Base-by-base conservation (phyloP, 1,139 yeast genomes). In the Candida frijolesensis region DNA sequence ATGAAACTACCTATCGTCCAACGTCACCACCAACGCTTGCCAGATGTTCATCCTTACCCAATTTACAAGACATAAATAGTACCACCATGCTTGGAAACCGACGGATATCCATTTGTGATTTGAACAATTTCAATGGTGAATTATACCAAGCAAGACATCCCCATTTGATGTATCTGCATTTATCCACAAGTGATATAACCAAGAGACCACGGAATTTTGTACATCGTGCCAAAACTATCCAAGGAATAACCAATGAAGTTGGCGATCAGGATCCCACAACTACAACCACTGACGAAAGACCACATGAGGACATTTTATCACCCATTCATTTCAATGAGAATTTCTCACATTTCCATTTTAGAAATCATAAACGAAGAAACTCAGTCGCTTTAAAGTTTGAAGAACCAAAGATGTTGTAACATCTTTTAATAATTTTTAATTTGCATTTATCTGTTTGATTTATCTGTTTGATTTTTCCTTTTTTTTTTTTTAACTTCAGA, bases 41-140 rank as follows among this genome's bases (percentile, higher is more conserved):
- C 27, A 51, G 48, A 39, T 42, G 48, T 9, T 19, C 37, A 12
- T 58, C 55, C 11, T 43, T 47, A 16, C 61, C 59, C 9, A 56
- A 58, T 38, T 56, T 47, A 48, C 54, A 25, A 16, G 42, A 38
- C 19, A 59, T 14, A 42, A 6, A 8, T 14, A 33, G 7, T 32
- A 29, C 47, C 18, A 38, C 44, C 12, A 34, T 42, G 16, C 32
- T 44, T 38, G 53, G 54, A 7, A 45, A 51, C 34, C 51, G 59
- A 33, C 51, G 57, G 44, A 50, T 55, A 12, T 64, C 68, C 9
- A 52, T 67, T 16, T 65, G 69, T 50, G 71, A 67, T 44, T 57
- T 67, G 47, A 58, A 63, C 52, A 63, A 55, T 29, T 53, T 63
- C 18, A 57, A 59, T 42, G 58, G 45, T 40, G 59, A 53, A 42